Percentiles rank a stretch among this genome's conserved stretches.
Conservation (phyloP, 768 basidiomycete genomes). For the Russula sp. region DNA sequence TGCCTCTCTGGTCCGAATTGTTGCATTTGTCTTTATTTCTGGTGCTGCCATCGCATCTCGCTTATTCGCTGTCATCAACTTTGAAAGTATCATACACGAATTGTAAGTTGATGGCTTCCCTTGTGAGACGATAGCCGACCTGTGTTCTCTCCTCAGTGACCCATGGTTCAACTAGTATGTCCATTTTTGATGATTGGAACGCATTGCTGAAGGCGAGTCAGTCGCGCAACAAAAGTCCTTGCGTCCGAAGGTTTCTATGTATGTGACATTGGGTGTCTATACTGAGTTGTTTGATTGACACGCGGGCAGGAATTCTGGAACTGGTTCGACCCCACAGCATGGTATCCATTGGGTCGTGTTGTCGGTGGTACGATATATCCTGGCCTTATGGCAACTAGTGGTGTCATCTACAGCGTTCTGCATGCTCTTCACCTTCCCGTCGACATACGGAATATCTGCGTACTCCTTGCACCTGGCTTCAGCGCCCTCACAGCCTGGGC, state of each 20-base stretch:
- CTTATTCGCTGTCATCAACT: slow-evolving; percentile 95
- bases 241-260: slow-evolving; percentile 96
- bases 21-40: slow-evolving; percentile 86
- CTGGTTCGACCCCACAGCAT: slow-evolving; percentile 99
- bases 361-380: slow-evolving; percentile 99
- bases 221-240: slow-evolving; percentile 88
- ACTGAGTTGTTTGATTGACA: slow-evolving; percentile 5
- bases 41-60: slow-evolving; percentile 93
- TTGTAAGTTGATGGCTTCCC: slow-evolving; percentile 55
- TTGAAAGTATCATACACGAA: slow-evolving; percentile 99
- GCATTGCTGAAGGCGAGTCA: slow-evolving; percentile 30
- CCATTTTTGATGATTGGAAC: not conserved
- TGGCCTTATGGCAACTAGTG: slow-evolving; percentile 96
- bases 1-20: slow-evolving; percentile 83
- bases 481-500: slow-evolving; percentile 95
- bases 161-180: slow-evolving; percentile 99
- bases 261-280: slow-evolving; percentile 29
- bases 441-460: slow-evolving; percentile 95
- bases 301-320: slow-evolving; percentile 91
- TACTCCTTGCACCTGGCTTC: slow-evolving; percentile 94
- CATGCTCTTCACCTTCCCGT: slow-evolving; percentile 89
- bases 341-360: slow-evolving; percentile 98
- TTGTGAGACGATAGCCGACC: not conserved
- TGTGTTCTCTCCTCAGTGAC: slow-evolving; percentile 47
- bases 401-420: slow-evolving; percentile 91